phyloP scores from a whole-genome alignment of 192 early-diverging fungal genomes.

The Blastocladiella britannica region DNA sequence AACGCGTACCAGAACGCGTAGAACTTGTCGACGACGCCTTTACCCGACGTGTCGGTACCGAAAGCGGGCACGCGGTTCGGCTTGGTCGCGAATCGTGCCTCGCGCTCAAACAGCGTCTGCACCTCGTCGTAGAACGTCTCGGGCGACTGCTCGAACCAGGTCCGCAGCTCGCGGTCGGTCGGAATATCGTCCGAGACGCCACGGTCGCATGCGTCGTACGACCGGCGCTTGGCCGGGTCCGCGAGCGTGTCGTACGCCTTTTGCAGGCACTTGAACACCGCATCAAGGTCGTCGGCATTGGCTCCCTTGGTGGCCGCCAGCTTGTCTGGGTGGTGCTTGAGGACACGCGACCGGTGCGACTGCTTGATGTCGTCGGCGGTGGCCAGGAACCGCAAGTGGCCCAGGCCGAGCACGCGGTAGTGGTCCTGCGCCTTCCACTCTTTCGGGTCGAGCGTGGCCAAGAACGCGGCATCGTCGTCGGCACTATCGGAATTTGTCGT shows the following conservation, averaged over 20 bases:
- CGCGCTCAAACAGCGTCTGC: conserved; percentile 63
- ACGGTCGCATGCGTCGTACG: conserved; percentile 93
- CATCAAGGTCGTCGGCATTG: conserved; percentile 81
- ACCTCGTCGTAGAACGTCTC: conserved; percentile 66
- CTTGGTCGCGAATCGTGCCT: conserved; percentile 76
- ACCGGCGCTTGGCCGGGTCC: conserved; percentile 67
- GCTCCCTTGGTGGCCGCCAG: conserved; percentile 53
- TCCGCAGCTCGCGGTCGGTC: conserved; percentile 9
- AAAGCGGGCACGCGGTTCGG: conserved; percentile 68
- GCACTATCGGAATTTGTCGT: neutral
- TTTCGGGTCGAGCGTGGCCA: neutral
- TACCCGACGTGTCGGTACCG: conserved; percentile 38
- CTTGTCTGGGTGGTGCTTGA: conserved; percentile 98
- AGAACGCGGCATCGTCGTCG: neutral
- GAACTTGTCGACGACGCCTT: conserved; percentile 55
- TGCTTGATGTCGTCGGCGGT: conserved; percentile 85
- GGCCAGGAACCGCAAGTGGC: conserved; percentile 66
- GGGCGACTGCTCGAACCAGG: conserved; percentile 30
- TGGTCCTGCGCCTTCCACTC: conserved; percentile 53
- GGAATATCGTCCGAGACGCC: conserved; percentile 53
- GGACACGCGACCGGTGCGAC: conserved; percentile 41
- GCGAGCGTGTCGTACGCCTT: conserved; percentile 82
- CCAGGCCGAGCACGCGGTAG: conserved; percentile 85
- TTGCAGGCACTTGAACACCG: conserved; percentile 99
- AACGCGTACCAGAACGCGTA: conserved; percentile 73